Evolutionary conservation across 768 basidiomycete genomes (phyloP), one percentile per base, ranked within the genome.

Genomic region (Rhodosporidiobolus odoratus): DNA sequence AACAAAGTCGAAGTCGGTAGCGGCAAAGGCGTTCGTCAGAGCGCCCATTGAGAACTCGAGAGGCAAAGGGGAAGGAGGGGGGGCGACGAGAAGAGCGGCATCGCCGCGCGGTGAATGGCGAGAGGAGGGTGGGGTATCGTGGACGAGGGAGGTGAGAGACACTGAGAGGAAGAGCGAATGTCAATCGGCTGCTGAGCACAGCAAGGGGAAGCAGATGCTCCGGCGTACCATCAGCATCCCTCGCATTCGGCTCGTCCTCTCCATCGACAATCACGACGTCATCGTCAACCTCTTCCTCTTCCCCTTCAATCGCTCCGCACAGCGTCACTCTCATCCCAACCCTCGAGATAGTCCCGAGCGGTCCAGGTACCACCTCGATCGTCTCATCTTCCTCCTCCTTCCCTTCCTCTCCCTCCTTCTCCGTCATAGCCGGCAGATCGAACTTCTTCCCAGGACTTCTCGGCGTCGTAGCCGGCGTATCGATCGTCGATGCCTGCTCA

Each of bases 401-500:
- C 16, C 62, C 40, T 35, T 56, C 68, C 25, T 64, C 63, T 6
- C 19, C 48, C n/a, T 17, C 15, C 4, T 65, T 57, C n/a, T n/a
- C n/a, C n/a, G n/a, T n/a, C n/a, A n/a, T n/a, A n/a, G 6, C 23
- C 56, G 23, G 52, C 52, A 32, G 54, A 15, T 68, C 66, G 41
- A 58, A 10, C n/a, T 65, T 65, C 40, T 61, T 53, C 19, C 38
- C 60, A n/a, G 66, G 70, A 21, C 72, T 75, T 9, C 75, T 52
- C 25, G 75, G 75, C 16, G 75, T 75, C 47, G 75, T 75, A 9
- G 72, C 72, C 1, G 75, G 72, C 53, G 75, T 73, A n/a, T 73
- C 69, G 48, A 48, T 19, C 7, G 15, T 16, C 62, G 34, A 21
- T 1, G 6, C 25, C 17, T 64, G 41, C 30, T 19, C 37, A 8